Base-by-base conservation (phyloP, 2,329 filamentous ascomycete species). In the Gliomastix tumulicola region DNA sequence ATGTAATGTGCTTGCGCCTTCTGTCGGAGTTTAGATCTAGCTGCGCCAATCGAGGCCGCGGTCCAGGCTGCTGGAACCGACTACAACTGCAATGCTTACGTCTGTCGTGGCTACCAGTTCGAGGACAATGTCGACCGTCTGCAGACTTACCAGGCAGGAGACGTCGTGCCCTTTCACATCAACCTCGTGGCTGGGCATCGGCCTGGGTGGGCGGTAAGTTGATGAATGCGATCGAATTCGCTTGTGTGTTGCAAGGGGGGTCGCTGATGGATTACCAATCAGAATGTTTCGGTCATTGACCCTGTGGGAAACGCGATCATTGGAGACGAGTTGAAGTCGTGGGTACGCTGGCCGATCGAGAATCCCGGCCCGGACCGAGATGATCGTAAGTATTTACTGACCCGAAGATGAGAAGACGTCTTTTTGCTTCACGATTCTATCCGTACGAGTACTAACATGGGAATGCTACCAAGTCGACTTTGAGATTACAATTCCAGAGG, bases 281-380 rank as follows among this genome's bases (percentile, higher is more conserved):
- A 18, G 21, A 80, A 80, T 53, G 71, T 80, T 25, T 75, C 69
- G n/a, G 65, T 81, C 35, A 65, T 82, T 45, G 63, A 72, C 48
- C 71, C 68, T 11, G 57, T 61, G 23, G 65, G 64, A 44, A 70
- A 77, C 57, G 59, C 52, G 19, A 54, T 75, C 40, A 62, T 81
- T 19, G 74, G 73, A 21, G 41, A 56, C 33, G 66, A 69, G 12
- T 60, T 81, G 43, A 74, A 25, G 30, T 32, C 35, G 6, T 37
- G 35, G 35, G 19, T 19, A n/a, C 18, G n/a, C 7, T 37, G 35
- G 35, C 35, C 35, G 6, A 21, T 22, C 18, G 19, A 21, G 21
- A 31, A 31, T n/a, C 19, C 28, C 11, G 35, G 28, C 11, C 30
- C 35, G 18, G 28, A 37, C 18, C 35, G 35, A n/a, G 30, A 37